Evolutionary conservation across 208 protist species (phyloP).

Genomic region (Herpetomonas muscarum): DNA sequence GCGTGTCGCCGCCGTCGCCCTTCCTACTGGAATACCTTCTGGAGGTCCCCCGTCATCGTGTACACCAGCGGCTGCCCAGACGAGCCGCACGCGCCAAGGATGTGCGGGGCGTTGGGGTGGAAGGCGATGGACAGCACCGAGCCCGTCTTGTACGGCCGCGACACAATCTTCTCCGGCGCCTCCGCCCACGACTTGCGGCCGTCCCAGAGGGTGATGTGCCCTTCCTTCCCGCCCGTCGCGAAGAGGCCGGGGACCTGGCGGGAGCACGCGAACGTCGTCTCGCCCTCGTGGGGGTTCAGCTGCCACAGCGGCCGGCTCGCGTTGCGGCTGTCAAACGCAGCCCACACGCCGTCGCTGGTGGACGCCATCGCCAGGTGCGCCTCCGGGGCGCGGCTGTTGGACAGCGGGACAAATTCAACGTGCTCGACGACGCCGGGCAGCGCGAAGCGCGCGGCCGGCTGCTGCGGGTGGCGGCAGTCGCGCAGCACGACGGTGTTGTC

Average conservation of each 20-base stretch:
- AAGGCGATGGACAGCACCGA: conserved; percentile 79
- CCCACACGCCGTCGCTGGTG: conserved; percentile 56
- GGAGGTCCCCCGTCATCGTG: conserved; percentile 80
- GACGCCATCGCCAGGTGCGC: conserved; percentile 52
- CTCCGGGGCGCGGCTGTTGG: conserved; percentile 8
- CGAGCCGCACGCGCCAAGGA: conserved; percentile 79
- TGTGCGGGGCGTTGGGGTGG: conserved; percentile 83
- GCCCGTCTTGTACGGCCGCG: conserved; percentile 75
- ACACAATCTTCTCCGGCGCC: conserved; percentile 44
- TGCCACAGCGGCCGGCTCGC: conserved; percentile 42
- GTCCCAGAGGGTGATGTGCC: conserved; percentile 85
- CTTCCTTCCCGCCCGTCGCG: conserved; percentile 88
- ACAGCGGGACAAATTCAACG: conserved; percentile 53
- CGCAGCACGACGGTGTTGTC: conserved; percentile 66
- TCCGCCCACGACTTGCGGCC: conserved; percentile 24
- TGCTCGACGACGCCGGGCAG: conserved; percentile 61
- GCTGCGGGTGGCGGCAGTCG: conserved; percentile 72
- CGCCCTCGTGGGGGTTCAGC: conserved; percentile 59
- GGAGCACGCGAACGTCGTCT: conserved; percentile 75
- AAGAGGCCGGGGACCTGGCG: conserved; percentile 71
- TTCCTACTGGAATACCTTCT: conserved; percentile 35
- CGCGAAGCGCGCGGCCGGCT: conserved; percentile 52
- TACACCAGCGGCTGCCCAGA: conserved; percentile 87
- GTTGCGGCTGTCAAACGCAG: conserved; percentile 72
- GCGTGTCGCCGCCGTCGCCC: not conserved